Evolutionary conservation across 148 eudicot species (phyloP).

Genomic region (Nepenthes gracilis): DNA sequence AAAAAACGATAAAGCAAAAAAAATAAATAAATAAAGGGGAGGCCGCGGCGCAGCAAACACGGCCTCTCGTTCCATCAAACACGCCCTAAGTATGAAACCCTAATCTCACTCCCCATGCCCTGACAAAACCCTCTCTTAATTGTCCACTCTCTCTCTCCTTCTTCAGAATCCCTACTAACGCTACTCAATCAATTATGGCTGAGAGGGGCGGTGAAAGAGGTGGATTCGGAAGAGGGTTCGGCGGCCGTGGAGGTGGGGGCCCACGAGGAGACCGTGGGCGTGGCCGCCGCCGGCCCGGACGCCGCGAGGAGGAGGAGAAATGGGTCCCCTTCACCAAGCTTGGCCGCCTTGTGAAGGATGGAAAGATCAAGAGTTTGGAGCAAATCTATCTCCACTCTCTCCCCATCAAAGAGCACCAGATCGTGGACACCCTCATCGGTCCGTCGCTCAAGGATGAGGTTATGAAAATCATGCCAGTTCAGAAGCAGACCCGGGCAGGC

Average conservation of each 20-base stretch:
- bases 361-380: slow-evolving; percentile 42
- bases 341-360: slow-evolving; percentile 57
- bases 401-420: slow-evolving; percentile 78
- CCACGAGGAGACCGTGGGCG: slow-evolving; percentile 42
- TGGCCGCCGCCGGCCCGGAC: slow-evolving; percentile 57
- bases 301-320: slow-evolving; percentile 51
- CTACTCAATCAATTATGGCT: slow-evolving; percentile 31
- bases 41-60: no score
- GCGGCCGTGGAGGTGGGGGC: slow-evolving; percentile 20
- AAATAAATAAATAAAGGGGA: no score
- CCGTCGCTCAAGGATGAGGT: slow-evolving; percentile 69
- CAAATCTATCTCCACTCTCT: slow-evolving; percentile 82
- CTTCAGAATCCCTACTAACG: no score
- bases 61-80: no score
- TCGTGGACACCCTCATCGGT: slow-evolving; percentile 42
- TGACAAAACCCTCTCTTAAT: no score
- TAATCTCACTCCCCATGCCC: no score
- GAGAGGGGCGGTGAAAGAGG: slow-evolving; percentile 52
- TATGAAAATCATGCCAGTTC: slow-evolving; percentile 90
- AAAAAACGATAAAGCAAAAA: no score
- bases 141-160: no score
- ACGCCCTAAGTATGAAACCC: no score
- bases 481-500: slow-evolving; percentile 87
- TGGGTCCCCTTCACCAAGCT: slow-evolving; percentile 84
- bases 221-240: slow-evolving; percentile 56